A percentile compares a stretch with the other conserved stretches of the same genome.
phyloP scores from a whole-genome alignment of 345 rosid genomes.

The Citrus reticulata region DNA sequence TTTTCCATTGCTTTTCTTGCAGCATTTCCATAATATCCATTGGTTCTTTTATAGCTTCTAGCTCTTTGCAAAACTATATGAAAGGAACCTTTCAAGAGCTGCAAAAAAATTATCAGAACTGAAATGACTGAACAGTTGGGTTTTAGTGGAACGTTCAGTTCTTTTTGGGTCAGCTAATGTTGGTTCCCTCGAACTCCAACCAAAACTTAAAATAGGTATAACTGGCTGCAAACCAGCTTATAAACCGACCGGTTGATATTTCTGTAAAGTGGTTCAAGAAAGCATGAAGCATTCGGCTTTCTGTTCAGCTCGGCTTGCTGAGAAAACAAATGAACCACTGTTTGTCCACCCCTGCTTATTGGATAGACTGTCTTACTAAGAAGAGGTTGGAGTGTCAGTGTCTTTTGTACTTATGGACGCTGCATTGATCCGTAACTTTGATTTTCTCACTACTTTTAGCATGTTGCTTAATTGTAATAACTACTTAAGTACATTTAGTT shows the following conservation, averaged over 20 bases:
- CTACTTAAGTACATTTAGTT: background rate
- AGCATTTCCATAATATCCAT: background rate
- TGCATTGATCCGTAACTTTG: background rate
- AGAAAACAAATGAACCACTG: background rate
- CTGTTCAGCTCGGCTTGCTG: background rate
- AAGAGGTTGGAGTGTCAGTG: background rate
- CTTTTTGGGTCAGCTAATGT: background rate
- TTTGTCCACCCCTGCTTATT: background rate
- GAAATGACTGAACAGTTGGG: background rate
- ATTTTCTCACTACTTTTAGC: background rate
- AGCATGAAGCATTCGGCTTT: background rate
- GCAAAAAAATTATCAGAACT: background rate
- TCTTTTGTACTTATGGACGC: background rate
- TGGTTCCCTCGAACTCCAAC: background rate
- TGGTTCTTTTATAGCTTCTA: background rate
- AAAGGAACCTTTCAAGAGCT: background rate
- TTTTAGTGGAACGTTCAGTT: background rate
- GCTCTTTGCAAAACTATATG: background rate
- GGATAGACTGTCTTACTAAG: background rate
- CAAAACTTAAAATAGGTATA: background rate
- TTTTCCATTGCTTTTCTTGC: background rate
- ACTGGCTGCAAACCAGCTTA: background rate
- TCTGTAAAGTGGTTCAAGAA: background rate
- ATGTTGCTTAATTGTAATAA: background rate
- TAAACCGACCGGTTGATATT: background rate